Conservation (phyloP, 2,329 filamentous ascomycete species). For the Trichoderma harzianum region DNA sequence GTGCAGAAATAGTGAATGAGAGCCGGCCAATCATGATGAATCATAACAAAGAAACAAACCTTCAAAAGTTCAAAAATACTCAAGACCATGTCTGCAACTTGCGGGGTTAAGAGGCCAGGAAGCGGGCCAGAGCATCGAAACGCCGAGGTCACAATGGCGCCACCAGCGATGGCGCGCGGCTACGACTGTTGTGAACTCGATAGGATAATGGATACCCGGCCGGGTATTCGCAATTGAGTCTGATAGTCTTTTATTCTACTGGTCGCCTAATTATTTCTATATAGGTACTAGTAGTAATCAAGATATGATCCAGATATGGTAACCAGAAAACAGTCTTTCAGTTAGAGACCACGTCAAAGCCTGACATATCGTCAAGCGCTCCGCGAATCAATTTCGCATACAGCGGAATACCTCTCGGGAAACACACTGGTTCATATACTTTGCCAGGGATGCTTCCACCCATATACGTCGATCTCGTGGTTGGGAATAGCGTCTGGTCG, state of each 20-base stretch:
- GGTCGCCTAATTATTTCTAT: not conserved
- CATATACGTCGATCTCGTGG: slow-evolving; percentile 51
- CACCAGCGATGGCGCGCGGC: too few species aligned
- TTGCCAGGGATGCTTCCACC: slow-evolving; percentile 55
- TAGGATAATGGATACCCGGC: too few species aligned
- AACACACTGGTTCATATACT: slow-evolving; percentile 49
- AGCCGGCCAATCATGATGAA: not conserved
- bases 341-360: slow-evolving; percentile 31
- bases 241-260: not conserved
- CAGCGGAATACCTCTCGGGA: slow-evolving; percentile 38
- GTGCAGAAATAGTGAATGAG: not conserved
- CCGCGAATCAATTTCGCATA: slow-evolving; percentile 34
- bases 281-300: not conserved
- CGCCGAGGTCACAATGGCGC: too few species aligned
- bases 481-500: slow-evolving; percentile 47
- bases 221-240: too few species aligned
- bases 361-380: slow-evolving; percentile 35
- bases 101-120: too few species aligned
- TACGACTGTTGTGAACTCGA: too few species aligned
- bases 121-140: too few species aligned
- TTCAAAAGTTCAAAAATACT: too few species aligned
- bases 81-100: too few species aligned
- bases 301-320: not conserved
- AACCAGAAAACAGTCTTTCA: not conserved
- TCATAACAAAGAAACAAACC: not conserved